Evolutionary conservation across 2,329 filamentous ascomycete species (phyloP), one percentile per base, ranked within the genome.

Genomic region (Aureobasidium namibiae): DNA sequence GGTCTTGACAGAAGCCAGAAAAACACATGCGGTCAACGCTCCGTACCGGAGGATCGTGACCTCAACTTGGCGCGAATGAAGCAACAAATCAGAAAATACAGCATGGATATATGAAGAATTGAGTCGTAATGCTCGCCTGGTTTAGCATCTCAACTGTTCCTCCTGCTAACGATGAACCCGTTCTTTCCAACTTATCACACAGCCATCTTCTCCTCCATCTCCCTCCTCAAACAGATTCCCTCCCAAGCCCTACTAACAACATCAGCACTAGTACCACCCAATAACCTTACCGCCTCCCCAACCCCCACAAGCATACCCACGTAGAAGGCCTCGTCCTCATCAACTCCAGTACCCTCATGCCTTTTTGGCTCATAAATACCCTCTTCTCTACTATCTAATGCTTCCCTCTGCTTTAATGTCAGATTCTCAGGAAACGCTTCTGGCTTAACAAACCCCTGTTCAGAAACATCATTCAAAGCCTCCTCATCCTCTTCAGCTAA

Each of bases 261-360:
- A 68, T 80, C 75, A 33, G 70, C 74, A 73, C 72, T 71, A 6
- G 65, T 70, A 33, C 69, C 71, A 2, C 69, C 69, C 48, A 80
- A 59, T 63, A 68, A 73, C 63, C 62, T 36, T 13, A 73, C 63
- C 2, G 76, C 78, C 60, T 79, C 76, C 4, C 74, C 71, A 1
- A 80, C 66, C 1, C 70, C 65, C 49, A 80, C 60, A 42, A 80
- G 61, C 50, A 70, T 65, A 52, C 72, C 74, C 61, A 72, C 63
- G 65, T 79, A 80, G 59, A 70, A 64, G 36, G 65, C 64, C 64
- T 80, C 78, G 53, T 78, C 75, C 23, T 71, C 73, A 65, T 80
- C 73, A 0, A 80, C 78, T 0, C 78, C 77, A 7, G 78, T 80
- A 3, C 72, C 73, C 61, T 74, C 70, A 64, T 79, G 76, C 62